Base-by-base conservation (phyloP, 1,139 yeast genomes). In the Kodamaea arcana region DNA sequence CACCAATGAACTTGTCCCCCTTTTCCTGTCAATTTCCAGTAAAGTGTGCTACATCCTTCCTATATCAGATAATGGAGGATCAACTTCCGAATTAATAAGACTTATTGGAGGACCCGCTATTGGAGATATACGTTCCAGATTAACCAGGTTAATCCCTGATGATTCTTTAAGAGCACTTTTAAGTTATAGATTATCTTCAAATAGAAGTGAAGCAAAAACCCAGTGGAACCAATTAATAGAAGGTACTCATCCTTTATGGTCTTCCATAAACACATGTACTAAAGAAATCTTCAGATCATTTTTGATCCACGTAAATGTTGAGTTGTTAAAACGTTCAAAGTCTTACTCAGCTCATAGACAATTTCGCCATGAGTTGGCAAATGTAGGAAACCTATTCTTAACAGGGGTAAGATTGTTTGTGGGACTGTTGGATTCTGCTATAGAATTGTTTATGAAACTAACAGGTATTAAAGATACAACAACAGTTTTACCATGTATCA, bases 31-130 rank as follows among this genome's bases (percentile, higher is more conserved):
- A 2, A 41, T 76, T 2, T 56, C 75, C 0, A 50, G 57, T 13
- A 54, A 58, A 11, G 64, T 83, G 11, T 65, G 83, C 1, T 88
- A 83, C 47, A 69, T 88, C 2, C 62, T 90, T 27, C 97, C 97
- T 0, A 78, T 90, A 10, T 81, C 87, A 36, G 97, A 90, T 54
- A 90, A 90, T 53, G 97, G 97, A 16, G 97, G 97, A 1, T 87
- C 96, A 1, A 87, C 97, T 0, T 83, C 94, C 20, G 97, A 90
- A 58, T 72, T 90, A 24, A 71, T 88, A n/a, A 63, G 97, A 12
- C 88, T 88, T 2, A 70, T 90, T 15, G 96, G 96, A 1, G 97
- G 97, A 0, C 95, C 96, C 1, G 97, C 97, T 0, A 86, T 90
- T 38, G 97, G 97, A 2, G 97, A 90, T 52, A 72, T 90, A 4